Percentiles rank a stretch among this genome's conserved stretches.
phyloP scores from a whole-genome alignment of 371 early-diverging fungal genomes.

The Polyrhizophydium stewartii region DNA sequence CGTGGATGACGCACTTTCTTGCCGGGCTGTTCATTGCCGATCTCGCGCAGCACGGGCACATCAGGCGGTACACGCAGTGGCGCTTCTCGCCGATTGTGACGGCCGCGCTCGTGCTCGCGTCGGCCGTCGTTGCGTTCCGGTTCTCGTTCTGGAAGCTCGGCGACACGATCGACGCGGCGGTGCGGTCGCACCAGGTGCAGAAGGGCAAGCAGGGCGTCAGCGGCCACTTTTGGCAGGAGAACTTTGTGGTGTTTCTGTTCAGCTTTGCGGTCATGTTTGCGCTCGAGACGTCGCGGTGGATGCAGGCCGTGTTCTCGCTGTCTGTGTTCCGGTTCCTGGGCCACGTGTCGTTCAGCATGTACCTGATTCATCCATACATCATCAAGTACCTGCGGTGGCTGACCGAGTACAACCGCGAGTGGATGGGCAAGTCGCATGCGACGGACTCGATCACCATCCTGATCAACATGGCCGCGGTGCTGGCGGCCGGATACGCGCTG shows the following conservation, averaged over 20 bases:
- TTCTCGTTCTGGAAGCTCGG: neutral
- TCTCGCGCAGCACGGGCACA: slow-evolving; percentile 1
- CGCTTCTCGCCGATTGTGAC: neutral
- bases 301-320: neutral
- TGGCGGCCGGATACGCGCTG: no score
- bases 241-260: neutral
- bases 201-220: neutral
- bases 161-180: neutral
- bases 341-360: neutral
- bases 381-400: no score
- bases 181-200: neutral
- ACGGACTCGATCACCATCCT: no score
- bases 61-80: neutral
- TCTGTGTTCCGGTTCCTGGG: neutral
- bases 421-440: no score
- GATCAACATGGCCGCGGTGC: no score
- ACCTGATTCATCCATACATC: neutral
- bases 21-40: neutral
- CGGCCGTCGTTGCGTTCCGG: neutral
- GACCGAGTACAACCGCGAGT: no score
- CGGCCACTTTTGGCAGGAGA: neutral
- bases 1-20: neutral
- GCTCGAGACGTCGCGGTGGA: neutral
- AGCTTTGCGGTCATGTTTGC: neutral
- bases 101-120: neutral